Evolutionary conservation across 371 early-diverging fungal species (phyloP).

Genomic region (Mortierella sp.): DNA sequence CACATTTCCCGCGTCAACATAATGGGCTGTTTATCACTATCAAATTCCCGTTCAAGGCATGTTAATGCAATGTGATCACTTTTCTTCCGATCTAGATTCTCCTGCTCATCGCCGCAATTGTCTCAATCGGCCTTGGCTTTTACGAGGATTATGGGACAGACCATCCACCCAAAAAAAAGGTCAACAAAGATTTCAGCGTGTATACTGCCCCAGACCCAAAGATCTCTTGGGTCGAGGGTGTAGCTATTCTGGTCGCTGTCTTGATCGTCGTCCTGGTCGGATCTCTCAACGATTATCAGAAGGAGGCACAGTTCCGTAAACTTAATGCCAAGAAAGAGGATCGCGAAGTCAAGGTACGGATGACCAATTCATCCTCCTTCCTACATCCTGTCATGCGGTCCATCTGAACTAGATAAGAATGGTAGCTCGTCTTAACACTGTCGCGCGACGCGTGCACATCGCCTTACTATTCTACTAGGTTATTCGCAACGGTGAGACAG

Average conservation of each 20-base stretch:
- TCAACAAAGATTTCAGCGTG: constrained; percentile 38
- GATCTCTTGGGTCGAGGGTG: constrained; percentile 81
- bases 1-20: too few relatives aligned
- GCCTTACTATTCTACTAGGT: constrained; percentile 12
- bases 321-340: constrained; percentile 87
- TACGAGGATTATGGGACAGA: constrained; percentile 76
- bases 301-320: constrained; percentile 87
- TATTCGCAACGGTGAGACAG: constrained; percentile 78
- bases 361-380: background rate
- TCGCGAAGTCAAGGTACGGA: constrained; percentile 71
- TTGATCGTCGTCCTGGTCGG: constrained; percentile 83
- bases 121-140: constrained; percentile 87
- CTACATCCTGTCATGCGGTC: too few relatives aligned
- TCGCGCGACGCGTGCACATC: background rate
- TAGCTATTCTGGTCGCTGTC: constrained; percentile 83
- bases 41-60: background rate
- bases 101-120: constrained; percentile 81
- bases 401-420: too few relatives aligned
- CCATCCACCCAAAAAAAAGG: constrained; percentile 53
- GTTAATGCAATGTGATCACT: too few relatives aligned
- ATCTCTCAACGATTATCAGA: constrained; percentile 86
- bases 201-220: constrained; percentile 56
- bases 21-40: too few relatives aligned
- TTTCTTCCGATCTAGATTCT: constrained; percentile 63
- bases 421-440: too few relatives aligned